phyloP scores from a whole-genome alignment of 768 basidiomycete species.

The Lactifluus volemus region DNA sequence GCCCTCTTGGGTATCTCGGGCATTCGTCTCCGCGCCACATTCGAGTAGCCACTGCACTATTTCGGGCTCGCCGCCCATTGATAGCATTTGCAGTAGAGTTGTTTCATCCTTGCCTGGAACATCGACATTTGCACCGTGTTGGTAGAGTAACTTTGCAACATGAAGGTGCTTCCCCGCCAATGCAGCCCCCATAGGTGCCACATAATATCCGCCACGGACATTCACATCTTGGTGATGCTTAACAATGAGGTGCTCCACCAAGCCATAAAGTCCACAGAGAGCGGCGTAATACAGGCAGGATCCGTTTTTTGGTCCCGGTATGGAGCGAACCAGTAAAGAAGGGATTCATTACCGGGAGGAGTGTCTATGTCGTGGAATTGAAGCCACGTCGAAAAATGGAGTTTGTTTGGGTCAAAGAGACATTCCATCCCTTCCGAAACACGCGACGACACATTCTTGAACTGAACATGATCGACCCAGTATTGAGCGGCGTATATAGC shows the following conservation, averaged over 20 bases:
- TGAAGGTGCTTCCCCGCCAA: neutral
- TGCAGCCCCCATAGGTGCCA: neutral
- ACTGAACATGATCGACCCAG: neutral
- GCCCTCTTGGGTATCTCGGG: no score
- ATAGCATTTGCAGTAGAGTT: neutral
- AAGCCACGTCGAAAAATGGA: neutral
- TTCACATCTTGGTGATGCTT: neutral
- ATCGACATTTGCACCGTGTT: neutral
- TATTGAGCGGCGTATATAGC: neutral
- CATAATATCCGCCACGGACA: neutral
- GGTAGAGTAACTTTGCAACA: neutral
- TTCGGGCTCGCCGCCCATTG: neutral
- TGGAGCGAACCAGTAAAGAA: neutral
- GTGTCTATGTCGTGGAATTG: neutral
- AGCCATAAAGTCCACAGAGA: neutral
- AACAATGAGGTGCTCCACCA: neutral
- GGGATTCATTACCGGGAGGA: neutral
- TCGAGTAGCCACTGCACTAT: neutral
- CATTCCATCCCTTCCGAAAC: neutral
- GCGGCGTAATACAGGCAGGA: neutral
- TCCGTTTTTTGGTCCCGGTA: no score
- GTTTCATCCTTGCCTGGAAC: neutral
- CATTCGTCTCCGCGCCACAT: neutral
- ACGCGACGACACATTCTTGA: neutral
- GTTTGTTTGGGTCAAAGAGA: no score